These are phyloP conservation scores for Ophiocordyceps australis DNA, from an alignment of 2,329 filamentous ascomycete genomes.

Conservation along the genomic window DNA sequence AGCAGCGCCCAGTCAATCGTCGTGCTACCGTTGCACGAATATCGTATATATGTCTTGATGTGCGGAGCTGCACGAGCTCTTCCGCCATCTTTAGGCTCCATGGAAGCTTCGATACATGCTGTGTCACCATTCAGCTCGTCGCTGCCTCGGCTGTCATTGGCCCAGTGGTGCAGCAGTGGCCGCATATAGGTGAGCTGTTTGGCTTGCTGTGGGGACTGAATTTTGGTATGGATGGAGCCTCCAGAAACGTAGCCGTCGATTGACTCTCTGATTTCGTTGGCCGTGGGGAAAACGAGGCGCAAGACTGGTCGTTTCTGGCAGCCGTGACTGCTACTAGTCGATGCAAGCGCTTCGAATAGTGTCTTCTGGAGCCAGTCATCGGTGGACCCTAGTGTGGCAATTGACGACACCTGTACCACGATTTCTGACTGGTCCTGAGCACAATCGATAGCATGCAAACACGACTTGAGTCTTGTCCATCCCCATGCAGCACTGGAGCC, in stretches of 20 bases:
- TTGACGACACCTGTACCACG: slow-evolving; percentile 56
- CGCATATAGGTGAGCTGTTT: slow-evolving; percentile 59
- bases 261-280: slow-evolving; percentile 58
- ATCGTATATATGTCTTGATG: slow-evolving; percentile 77
- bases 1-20: slow-evolving; percentile 69
- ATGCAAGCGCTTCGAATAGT: slow-evolving; percentile 32
- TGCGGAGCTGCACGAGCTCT: slow-evolving; percentile 61
- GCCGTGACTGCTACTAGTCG: too few relatives aligned
- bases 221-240: slow-evolving; percentile 66
- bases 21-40: slow-evolving; percentile 19
- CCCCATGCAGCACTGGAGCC: slow-evolving; percentile 45
- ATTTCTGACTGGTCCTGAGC: slow-evolving; percentile 24
- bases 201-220: slow-evolving; percentile 47
- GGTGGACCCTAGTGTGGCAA: slow-evolving; percentile 56
- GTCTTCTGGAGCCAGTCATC: slow-evolving; percentile 55
- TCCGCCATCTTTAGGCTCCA: slow-evolving; percentile 26
- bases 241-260: slow-evolving; percentile 66
- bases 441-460: slow-evolving; percentile 35
- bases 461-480: slow-evolving; percentile 49
- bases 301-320: slow-evolving; percentile 31
- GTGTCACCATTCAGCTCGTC: too few relatives aligned
- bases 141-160: slow-evolving; percentile 36
- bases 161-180: slow-evolving; percentile 61
- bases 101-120: slow-evolving; percentile 1
- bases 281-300: slow-evolving; percentile 65